Evolutionary conservation across 495 filamentous ascomycete species (phyloP), one percentile per base, ranked within the genome.

Genomic region (Amorphotheca resinae): DNA sequence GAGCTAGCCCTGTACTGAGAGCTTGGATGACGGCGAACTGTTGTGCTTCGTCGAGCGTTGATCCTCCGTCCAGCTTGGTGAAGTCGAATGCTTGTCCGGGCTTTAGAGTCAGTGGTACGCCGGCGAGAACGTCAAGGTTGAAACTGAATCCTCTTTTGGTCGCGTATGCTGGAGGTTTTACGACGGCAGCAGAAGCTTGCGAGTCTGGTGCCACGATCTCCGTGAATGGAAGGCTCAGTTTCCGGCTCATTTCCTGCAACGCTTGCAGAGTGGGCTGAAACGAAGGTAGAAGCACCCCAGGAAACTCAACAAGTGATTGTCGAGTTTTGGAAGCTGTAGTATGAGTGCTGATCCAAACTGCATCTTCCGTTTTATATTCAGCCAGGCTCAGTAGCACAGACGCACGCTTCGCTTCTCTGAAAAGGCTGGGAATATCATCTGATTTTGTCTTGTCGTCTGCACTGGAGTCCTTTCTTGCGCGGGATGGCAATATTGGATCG

Each of bases 261-360:
- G 76, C 79, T 46, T 63, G 58, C n/a, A 87, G 59, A 0, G 77
- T 79, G 15, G 77, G 72, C 32, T 76, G 62, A 51, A 88, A 88
- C 1, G 81, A 68, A 0, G 74, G 67, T 9, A 84, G 65, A 1
- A 87, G 61, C 3, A 88, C 61, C 7, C 74, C 76, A 0, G 80
- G 81, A 42, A 87, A 85, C 45, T 87, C 83, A 0, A 84, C 67
- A 7, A 86, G 64, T 9, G 61, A 67, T 48, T 48, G 54, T 23
- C 49, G 58, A 22, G 48, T 43, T 44, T 46, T 49, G 33, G 45
- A 37, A 39, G 42, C 1, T 32, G 31, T 16, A 35, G 32, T 46
- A 12, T 46, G 46, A 46, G 37, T 41, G 33, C 33, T 40, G 16
- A 52, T 58, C 51, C 56, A 58, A 44, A 38, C 49, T 21, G 46